These are phyloP conservation scores for Penicillium sp. DNA, from an alignment of 2,329 filamentous ascomycete species.

Conservation along the genomic window DNA sequence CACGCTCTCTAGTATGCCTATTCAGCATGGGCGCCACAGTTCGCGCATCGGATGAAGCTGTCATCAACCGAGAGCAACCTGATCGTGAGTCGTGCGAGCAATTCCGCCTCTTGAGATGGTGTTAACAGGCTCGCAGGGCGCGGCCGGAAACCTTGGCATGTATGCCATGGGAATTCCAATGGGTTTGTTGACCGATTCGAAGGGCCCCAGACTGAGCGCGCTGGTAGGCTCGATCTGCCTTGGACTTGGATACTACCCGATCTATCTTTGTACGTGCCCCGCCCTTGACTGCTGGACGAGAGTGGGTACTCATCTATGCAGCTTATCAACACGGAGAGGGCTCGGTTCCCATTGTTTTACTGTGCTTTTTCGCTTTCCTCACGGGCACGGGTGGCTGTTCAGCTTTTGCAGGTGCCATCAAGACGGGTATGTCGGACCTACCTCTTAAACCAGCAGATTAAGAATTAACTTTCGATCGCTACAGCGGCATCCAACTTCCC, in stretches of 20 bases:
- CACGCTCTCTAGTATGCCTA: slow-evolving; percentile 75
- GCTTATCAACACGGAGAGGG: slow-evolving; percentile 70
- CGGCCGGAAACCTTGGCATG: slow-evolving; percentile 70
- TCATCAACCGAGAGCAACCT: slow-evolving; percentile 92
- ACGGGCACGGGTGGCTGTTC: slow-evolving; percentile 86
- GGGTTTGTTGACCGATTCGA: slow-evolving; percentile 80
- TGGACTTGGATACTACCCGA: slow-evolving; percentile 77
- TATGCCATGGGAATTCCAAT: slow-evolving; percentile 86
- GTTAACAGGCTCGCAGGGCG: slow-evolving; percentile 49
- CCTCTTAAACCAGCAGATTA: background rate
- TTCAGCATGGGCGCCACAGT: slow-evolving; percentile 95
- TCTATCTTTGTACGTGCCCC: slow-evolving; percentile 56
- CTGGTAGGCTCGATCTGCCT: slow-evolving; percentile 71
- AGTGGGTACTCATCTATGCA: slow-evolving; percentile 19
- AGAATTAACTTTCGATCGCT: slow-evolving; percentile 16
- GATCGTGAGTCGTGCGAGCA: slow-evolving; percentile 58
- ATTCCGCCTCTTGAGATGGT: slow-evolving; percentile 2
- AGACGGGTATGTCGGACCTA: slow-evolving; percentile 53
- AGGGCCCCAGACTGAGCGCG: slow-evolving; percentile 75
- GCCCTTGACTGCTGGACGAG: background rate
- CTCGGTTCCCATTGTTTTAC: slow-evolving; percentile 52
- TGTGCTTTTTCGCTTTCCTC: slow-evolving; percentile 82
- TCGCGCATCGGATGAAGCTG: slow-evolving; percentile 78
- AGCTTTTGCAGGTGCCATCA: slow-evolving; percentile 85
- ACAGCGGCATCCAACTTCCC: slow-evolving; percentile 87